Conservation (phyloP, 768 basidiomycete species). For the Amanita pallidorosea region DNA sequence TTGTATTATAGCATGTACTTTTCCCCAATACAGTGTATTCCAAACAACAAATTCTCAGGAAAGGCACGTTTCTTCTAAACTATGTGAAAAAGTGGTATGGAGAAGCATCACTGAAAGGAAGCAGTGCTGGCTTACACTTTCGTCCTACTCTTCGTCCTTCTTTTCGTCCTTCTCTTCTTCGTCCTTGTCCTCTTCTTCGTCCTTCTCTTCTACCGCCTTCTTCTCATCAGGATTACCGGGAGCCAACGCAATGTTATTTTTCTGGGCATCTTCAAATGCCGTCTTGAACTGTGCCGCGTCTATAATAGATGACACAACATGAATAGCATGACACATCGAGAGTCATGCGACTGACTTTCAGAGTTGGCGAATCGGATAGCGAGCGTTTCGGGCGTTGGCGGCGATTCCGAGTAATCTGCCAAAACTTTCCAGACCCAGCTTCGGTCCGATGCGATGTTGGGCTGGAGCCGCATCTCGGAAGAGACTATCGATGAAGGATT, state of each 20-base stretch:
- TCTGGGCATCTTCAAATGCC: constrained; percentile 80
- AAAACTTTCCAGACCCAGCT: constrained; percentile 99
- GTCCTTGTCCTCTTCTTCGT: constrained; percentile 16
- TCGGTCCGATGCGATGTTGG: constrained; percentile 97
- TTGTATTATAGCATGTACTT: constrained; percentile 2
- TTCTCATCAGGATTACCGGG: constrained; percentile 14
- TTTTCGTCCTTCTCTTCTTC: constrained; percentile 24
- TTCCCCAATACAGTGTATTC: neutral
- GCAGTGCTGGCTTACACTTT: neutral
- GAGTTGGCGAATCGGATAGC: constrained; percentile 97
- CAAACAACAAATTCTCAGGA: neutral
- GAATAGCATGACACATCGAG: neutral
- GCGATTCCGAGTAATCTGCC: constrained; percentile 89
- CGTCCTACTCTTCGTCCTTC: constrained; percentile 12
- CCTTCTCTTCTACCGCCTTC: constrained; percentile 18
- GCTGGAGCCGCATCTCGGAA: constrained; percentile 86
- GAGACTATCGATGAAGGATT: constrained; percentile 46
- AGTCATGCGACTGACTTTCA: constrained; percentile 55
- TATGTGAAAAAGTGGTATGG: constrained; percentile 12
- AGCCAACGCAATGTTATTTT: constrained; percentile 42
- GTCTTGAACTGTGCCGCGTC: constrained; percentile 85
- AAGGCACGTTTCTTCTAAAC: neutral
- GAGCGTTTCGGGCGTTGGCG: constrained; percentile 87
- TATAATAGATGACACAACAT: constrained; percentile 17
- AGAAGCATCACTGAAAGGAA: neutral